phyloP scores from a whole-genome alignment of 768 basidiomycete genomes.

The Termitomyces sp. region DNA sequence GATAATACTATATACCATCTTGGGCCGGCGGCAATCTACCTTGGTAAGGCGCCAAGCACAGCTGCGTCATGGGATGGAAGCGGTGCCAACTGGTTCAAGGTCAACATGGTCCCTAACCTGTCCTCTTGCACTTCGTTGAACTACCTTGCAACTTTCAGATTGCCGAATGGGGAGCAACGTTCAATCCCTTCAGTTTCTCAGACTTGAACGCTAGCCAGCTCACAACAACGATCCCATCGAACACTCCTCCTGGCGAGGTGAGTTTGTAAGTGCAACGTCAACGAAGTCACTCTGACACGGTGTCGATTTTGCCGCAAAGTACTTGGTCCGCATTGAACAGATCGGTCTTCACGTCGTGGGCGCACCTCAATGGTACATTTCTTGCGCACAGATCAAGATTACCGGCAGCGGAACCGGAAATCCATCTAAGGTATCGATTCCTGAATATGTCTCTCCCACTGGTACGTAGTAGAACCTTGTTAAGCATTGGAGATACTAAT shows the following conservation, averaged over 20 bases:
- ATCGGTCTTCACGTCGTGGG: constrained; percentile 42
- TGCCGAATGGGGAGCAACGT: constrained; percentile 23
- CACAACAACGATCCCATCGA: constrained; percentile 26
- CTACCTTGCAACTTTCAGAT: constrained; percentile 7
- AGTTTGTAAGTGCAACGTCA: neutral
- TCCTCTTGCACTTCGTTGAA: neutral
- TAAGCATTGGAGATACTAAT: neutral
- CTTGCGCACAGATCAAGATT: constrained; percentile 44
- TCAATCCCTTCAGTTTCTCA: constrained; percentile 20
- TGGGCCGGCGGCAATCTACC: constrained; percentile 26
- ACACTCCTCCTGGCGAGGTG: constrained; percentile 27
- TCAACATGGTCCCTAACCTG: constrained; percentile 1
- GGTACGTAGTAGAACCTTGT: constrained; percentile 18
- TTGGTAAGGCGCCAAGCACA: constrained; percentile 34
- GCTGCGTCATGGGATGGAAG: constrained; percentile 32
- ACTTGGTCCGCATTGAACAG: constrained; percentile 27
- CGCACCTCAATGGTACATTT: constrained; percentile 46
- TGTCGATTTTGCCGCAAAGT: constrained; percentile 11
- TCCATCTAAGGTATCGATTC: constrained; percentile 45
- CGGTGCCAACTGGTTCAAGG: constrained; percentile 40
- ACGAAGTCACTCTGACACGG: neutral
- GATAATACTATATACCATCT: constrained; percentile 26
- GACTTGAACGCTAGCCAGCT: constrained; percentile 20
- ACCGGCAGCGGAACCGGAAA: constrained; percentile 38
- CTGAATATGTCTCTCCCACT: constrained; percentile 37